Evolutionary conservation across 495 filamentous ascomycete species (phyloP).

Genomic region (Neurospora sublineolata): DNA sequence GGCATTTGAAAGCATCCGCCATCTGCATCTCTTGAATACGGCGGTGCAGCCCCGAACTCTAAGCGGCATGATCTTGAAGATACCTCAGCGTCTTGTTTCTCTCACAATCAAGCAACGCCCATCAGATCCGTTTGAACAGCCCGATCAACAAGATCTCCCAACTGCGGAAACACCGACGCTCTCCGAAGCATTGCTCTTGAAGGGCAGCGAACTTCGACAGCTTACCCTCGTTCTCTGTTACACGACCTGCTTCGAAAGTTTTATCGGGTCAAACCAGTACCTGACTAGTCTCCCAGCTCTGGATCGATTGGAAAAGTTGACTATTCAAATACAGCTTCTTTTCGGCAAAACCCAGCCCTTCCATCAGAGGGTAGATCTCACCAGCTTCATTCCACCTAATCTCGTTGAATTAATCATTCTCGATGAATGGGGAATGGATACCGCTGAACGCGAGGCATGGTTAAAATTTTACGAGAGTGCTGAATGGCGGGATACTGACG

Average conservation of each 20-base stretch:
- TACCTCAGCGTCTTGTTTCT: background rate
- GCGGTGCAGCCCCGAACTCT: background rate
- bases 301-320: background rate
- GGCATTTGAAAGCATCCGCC: background rate
- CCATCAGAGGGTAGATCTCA: background rate
- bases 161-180: background rate
- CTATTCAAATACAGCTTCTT: background rate
- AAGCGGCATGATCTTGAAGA: background rate
- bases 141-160: accelerated
- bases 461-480: too few relatives aligned
- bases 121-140: accelerated
- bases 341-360: too few relatives aligned
- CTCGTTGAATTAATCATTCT: background rate
- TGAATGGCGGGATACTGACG: too few relatives aligned
- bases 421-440: too few relatives aligned
- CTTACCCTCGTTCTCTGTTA: background rate
- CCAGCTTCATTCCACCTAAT: background rate
- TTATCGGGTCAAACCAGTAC: background rate
- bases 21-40: background rate
- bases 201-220: background rate
- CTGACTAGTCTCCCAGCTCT: background rate
- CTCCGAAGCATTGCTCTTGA: background rate
- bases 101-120: background rate
- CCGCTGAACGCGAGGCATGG: too few relatives aligned
- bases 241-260: background rate